Evolutionary conservation across 139 green algal species (phyloP), one percentile per base, ranked within the genome.

Genomic region (Volvox africanus): DNA sequence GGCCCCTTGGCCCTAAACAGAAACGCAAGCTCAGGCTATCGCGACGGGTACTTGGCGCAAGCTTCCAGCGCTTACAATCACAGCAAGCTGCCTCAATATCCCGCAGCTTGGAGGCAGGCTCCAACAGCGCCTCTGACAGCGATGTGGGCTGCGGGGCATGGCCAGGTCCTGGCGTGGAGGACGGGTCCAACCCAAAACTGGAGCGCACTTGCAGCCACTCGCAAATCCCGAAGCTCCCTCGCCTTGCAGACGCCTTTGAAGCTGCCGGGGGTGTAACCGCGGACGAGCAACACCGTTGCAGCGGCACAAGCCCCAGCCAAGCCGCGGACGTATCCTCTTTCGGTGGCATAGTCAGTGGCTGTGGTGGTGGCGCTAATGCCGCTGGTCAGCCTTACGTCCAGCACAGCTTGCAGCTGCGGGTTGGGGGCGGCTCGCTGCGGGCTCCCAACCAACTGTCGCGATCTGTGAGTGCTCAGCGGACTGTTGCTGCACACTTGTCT

Each of bases 21-120:
- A 84, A 33, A 33, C 55, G 79, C 37, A 82, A 91, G 33, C 61
- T 61, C 36, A 88, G 77, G 68, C 88, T 92, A 0, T 69, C 80
- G 1, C 80, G 88, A 0, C 44, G 61, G 11, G 88, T 92, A 1
- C 68, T 92, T 1, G 88, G 88, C 28, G 17, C 36, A 20, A 88
- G 80, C 67, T 88, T 73, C 35, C 78, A 91, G 0, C 32, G 33
- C 12, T 28, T 86, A 1, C 36, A 80, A 2, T 61, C 87, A 12
- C 61, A n/a, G 2, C 76, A 55, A 9, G 55, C 61, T 21, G 20
- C 86, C 26, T 1, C 5, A 13, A 9, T 36, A 18, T 24, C 35
- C 35, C 37, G 16, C 14, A 62, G 24, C 28, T 20, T 24, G 6
- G 62, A 80, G 33, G 35, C 35, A 67, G 35, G 35, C 11, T 67